Evolutionary conservation across 148 eudicot species (phyloP), one percentile per base, ranked within the genome.

Genomic region (Euryodendron excelsum): DNA sequence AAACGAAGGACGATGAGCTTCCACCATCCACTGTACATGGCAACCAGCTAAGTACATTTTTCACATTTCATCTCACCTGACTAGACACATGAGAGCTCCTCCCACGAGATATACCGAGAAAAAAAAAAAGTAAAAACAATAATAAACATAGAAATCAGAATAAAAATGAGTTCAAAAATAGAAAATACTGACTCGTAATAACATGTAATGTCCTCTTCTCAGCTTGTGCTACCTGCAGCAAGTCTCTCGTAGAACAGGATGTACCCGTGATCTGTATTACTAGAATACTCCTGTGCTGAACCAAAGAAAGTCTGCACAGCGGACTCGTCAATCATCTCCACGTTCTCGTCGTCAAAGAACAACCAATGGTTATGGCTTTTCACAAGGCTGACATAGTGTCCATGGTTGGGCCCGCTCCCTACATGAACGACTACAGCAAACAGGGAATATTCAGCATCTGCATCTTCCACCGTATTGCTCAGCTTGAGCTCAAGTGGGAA

Each of bases 311-410:
- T 91, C 87, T 93, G 98, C 63, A 93, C 87, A 15, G 94, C 93
- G 31, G 96, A 93, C 77, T 93, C 97, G 30, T 93, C 93, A 34
- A 91, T 90, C 89, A 93, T 93, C 84, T 93, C 97, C 69, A 91
- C 95, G 21, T 93, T 91, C 83, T 93, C 95, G 28, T 93, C 97
- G 23, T 93, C 97, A 20, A 93, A 93, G 82, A 85, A 91, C 30
- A 93, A 71, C 98, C 98, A 93, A 70, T 93, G 96, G 76, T 90
- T 89, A 76, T 93, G 98, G 78, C 98, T 93, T 84, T 91, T 93
- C 77, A 91, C 98, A 25, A 91, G 90, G 85, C 96, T 90, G 27
- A 93, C 89, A 77, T 93, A 93, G 82, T 93, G 98, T 45, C 98
- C 83, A 8, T 80, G 83, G 83, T 93, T 91, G 74, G 94, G 98